These are phyloP conservation scores for Mangifera indica DNA, from an alignment of 345 rosid species.

Conservation along the genomic window DNA sequence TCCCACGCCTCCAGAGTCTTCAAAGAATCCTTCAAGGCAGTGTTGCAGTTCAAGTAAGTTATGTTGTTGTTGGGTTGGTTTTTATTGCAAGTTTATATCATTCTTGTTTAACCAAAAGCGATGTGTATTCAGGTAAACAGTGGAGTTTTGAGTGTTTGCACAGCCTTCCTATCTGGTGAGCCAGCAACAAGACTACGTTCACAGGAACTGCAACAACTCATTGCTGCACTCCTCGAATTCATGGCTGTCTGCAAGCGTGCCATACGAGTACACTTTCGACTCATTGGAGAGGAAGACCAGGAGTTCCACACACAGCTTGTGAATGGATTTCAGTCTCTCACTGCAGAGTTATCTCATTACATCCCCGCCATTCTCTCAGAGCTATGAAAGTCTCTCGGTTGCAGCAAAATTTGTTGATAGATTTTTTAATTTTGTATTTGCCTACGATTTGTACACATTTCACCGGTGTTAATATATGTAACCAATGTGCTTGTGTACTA, in stretches of 20 bases:
- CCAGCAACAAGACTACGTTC: slow-evolving; percentile 95
- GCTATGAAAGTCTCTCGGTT: slow-evolving; percentile 41
- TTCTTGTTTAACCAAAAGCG: background rate
- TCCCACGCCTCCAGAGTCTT: slow-evolving; percentile 92
- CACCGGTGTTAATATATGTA: slow-evolving; percentile 18
- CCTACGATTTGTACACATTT: slow-evolving; percentile 14
- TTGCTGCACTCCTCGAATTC: slow-evolving; percentile 94
- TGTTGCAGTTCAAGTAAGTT: slow-evolving; percentile 92
- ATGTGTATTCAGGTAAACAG: slow-evolving; percentile 78
- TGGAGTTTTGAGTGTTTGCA: slow-evolving; percentile 97
- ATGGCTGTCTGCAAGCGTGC: slow-evolving; percentile 99
- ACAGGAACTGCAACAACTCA: slow-evolving; percentile 95
- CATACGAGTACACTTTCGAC: slow-evolving; percentile 83
- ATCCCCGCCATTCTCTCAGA: slow-evolving; percentile 98
- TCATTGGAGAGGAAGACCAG: slow-evolving; percentile 97
- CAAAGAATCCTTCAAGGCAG: slow-evolving; percentile 99
- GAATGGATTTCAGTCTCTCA: slow-evolving; percentile 96
- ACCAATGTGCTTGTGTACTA: slow-evolving; percentile 19
- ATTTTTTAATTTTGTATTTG: background rate
- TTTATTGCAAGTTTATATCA: background rate
- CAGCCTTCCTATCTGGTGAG: slow-evolving; percentile 96
- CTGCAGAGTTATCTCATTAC: slow-evolving; percentile 95
- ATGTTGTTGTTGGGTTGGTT: background rate
- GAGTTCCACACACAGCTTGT: slow-evolving; percentile 99
- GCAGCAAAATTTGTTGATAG: background rate